These are phyloP conservation scores for Aquanectria penicillioides DNA, from an alignment of 2,329 filamentous ascomycete genomes.

Conservation along the genomic window DNA sequence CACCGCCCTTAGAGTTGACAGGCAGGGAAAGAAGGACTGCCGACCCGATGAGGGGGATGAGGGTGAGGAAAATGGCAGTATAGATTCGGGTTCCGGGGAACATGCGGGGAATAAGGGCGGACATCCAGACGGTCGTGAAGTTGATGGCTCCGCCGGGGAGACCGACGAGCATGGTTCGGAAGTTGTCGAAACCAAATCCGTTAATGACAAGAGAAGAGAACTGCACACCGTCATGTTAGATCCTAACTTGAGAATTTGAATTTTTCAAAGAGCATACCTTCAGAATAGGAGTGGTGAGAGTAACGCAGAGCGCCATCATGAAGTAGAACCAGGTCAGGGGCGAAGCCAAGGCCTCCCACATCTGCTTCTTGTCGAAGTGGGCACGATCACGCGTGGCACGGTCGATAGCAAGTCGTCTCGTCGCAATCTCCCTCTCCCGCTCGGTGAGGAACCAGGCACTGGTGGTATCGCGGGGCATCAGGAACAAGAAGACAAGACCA, in stretches of 20 bases:
- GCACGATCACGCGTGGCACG: conserved; percentile 24
- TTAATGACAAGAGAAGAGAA: conserved; percentile 21
- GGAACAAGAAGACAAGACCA: conserved; percentile 15
- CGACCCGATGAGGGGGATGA: conserved; percentile 24
- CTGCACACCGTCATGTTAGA: neutral
- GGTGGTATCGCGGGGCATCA: conserved; percentile 25
- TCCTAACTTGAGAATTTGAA: no score
- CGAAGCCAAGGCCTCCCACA: conserved; percentile 30
- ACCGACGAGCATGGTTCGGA: conserved; percentile 23
- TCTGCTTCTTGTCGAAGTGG: conserved; percentile 28
- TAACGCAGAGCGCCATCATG: conserved; percentile 35
- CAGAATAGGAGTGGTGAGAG: conserved; percentile 34
- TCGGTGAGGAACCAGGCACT: conserved; percentile 33
- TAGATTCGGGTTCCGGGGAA: conserved; percentile 30
- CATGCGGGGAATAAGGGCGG: conserved; percentile 30
- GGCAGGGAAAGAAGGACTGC: conserved; percentile 31
- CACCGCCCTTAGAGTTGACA: neutral
- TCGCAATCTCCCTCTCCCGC: conserved; percentile 28
- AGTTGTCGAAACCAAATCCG: conserved; percentile 25
- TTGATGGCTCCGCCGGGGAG: conserved; percentile 28
- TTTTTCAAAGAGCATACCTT: conserved; percentile 18
- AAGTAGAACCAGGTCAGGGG: conserved; percentile 29
- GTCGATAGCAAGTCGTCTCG: conserved; percentile 31
- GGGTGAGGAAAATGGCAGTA: conserved; percentile 17
- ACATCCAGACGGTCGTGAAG: conserved; percentile 31